Evolutionary conservation across 129 eudicot species (phyloP).

Genomic region (Helianthus annuus): DNA sequence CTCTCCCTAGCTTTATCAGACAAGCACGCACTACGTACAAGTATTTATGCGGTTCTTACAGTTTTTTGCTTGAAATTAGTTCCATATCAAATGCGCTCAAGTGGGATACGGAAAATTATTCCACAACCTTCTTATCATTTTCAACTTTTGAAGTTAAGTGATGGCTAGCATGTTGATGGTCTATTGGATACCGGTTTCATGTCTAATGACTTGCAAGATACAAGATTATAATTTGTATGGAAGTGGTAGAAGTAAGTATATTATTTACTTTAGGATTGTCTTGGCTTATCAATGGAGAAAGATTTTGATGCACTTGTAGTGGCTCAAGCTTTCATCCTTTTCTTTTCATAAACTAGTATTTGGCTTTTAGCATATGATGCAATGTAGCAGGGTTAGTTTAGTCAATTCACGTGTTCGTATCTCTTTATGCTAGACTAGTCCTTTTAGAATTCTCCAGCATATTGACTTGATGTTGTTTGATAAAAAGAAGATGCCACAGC

Average conservation of each 20-base stretch:
- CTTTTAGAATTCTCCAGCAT: conserved; percentile 17
- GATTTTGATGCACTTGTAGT: conserved; percentile 8
- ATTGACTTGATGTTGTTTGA: not conserved
- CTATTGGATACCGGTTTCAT: not conserved
- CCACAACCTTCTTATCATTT: not conserved
- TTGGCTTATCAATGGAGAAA: conserved; percentile 30
- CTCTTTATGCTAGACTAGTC: conserved; percentile 6
- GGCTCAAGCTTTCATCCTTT: not conserved
- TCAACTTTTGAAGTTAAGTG: not conserved
- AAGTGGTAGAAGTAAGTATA: conserved; percentile 7
- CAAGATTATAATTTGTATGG: conserved; percentile 3
- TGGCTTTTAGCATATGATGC: not conserved
- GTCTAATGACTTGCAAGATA: conserved; percentile 6
- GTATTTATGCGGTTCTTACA: too few species aligned
- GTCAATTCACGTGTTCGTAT: not conserved
- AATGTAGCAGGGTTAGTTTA: conserved; percentile 9
- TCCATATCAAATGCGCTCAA: not conserved
- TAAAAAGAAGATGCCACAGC: not conserved
- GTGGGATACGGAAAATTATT: not conserved
- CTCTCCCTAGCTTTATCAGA: not conserved
- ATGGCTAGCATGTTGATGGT: not conserved
- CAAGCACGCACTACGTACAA: too few species aligned
- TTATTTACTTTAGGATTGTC: not conserved
- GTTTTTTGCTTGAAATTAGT: too few species aligned
- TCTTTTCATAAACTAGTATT: not conserved